Evolutionary conservation across 352 stramenopile genomes (phyloP), one percentile per base, ranked within the genome.

Genomic region (Blastocystis sp.): DNA sequence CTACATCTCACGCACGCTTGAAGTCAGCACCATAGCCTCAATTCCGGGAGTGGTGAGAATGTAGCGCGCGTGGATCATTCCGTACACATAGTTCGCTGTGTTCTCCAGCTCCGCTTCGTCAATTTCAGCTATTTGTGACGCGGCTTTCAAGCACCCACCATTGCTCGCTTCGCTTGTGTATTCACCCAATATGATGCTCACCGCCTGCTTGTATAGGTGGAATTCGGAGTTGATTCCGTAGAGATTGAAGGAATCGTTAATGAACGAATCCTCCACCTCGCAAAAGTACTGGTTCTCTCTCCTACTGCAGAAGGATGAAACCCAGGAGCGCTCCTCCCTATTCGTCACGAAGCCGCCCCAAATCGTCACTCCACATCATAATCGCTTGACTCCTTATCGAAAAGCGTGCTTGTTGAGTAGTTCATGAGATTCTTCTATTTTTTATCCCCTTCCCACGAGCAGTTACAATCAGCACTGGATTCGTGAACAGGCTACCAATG

Each of bases 231-330:
- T 86, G 38, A 99, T 93, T 1, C 96, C 96, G 40, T 96, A 98
- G 76, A 99, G 92, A 91, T 99, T 99, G 92, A 99, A 99, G 89
- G 98, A 95, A 92, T 99, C 97, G 90, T 99, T 93, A 89, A 99
- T 99, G 91, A 98, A 99, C 80, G 96, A 95, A 88, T 93, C 89
- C 88, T 98, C 95, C 65, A 98, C 95, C 91, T 99, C 96, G 89
- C 95, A 98, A 91, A 99, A 95, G 90, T 99, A 99, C 90, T 98
- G 95, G 90, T 99, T 99, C 77, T 97, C 97, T 45, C 95, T 92
- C 70, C 99, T 92, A 52, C 92, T 96, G 91, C 97, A 98, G 91
- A 99, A 99, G 96, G 96, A 99, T 41, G 94, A 91, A 89, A 99
- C 98, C 97, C 97, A 99, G 69, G 94, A 60, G 34, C 66, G 34